Base-by-base conservation (phyloP, 352 stramenopile genomes). In the Globisporangium nunn region DNA sequence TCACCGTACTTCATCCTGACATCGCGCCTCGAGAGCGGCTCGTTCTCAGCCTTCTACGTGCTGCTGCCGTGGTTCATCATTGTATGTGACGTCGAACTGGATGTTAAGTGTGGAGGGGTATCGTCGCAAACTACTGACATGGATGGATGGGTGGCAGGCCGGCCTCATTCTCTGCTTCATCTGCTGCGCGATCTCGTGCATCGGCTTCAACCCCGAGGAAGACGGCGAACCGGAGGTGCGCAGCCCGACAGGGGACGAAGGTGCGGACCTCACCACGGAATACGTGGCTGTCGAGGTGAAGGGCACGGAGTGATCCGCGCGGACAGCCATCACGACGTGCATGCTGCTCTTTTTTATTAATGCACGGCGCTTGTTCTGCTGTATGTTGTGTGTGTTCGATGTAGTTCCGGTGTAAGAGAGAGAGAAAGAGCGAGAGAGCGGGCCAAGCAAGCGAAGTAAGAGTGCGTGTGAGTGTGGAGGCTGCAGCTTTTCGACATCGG, bases 1-100 rank as follows among this genome's bases (percentile, higher is more conserved):
- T 93, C 83, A 47, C 83, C 83, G 40, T 88, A 86, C 64, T 88
- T 93, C 54, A 88, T 93, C 63, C 66, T 93, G 50, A 75, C 81
- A 5, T 75, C 82, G 41, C 78, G 83, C 11, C 68, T 93, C n/a
- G 64, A 93, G 48, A 65, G 77, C 54, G 78, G 68, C 11, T 71
- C 68, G 5, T 93, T 93, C 62, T 93, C 83, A 39, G 75, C 71
- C 53, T 80, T 93, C 45, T 93, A 90, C 70, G 76, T 93, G 44
- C 63, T 93, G 30, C 61, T 93, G 33, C 83, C 83, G 48, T 91
- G 78, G 78, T 80, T 90, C 53, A 89, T 93, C 67, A 68, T 93
- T 62, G 83, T 90, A 63, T 48, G 79, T 85, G 8, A 18, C 17
- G 39, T 11, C 12, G 39, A n/a, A 18, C 39, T 18, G 23, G 23